Conservation (phyloP, 2,329 filamentous ascomycete genomes). For the Ophiosphaerella korrae region DNA sequence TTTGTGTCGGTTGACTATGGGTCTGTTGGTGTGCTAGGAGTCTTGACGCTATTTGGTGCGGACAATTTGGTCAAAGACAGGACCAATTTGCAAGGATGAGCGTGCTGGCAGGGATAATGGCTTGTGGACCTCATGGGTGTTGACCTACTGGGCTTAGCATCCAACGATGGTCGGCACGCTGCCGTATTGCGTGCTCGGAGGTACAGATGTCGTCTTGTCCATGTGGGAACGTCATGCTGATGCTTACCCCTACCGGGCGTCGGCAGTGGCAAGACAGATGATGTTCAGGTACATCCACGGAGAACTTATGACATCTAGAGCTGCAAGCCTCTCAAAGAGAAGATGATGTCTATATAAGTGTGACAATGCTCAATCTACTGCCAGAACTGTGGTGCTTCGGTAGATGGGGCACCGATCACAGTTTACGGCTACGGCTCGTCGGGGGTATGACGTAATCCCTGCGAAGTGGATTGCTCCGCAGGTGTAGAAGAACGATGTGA, state of each 20-base stretch:
- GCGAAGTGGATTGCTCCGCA: not conserved
- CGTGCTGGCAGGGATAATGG: constrained; percentile 33
- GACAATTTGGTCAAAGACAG: constrained; percentile 18
- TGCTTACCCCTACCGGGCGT: not conserved
- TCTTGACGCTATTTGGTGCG: constrained; percentile 18
- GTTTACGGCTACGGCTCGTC: too few species aligned
- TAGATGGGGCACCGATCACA: too few species aligned
- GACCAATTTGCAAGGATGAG: constrained; percentile 26
- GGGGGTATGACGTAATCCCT: not conserved
- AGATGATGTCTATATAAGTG: too few species aligned
- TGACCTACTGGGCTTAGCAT: constrained; percentile 11
- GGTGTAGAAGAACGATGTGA: not conserved
- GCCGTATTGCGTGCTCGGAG: constrained; percentile 43
- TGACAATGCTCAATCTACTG: too few species aligned
- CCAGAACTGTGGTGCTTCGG: too few species aligned
- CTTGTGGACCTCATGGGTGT: constrained; percentile 24
- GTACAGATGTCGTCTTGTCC: constrained; percentile 38
- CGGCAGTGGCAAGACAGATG: not conserved
- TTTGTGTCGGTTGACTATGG: constrained; percentile 12
- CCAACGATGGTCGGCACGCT: constrained; percentile 26
- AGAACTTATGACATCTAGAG: too few species aligned
- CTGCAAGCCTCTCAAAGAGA: too few species aligned
- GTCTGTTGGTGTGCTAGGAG: constrained; percentile 3
- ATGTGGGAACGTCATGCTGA: constrained; percentile 7
- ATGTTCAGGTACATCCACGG: too few species aligned